Evolutionary conservation across 192 early-diverging fungal species (phyloP).

Genomic region (Chytriomyces sp.): DNA sequence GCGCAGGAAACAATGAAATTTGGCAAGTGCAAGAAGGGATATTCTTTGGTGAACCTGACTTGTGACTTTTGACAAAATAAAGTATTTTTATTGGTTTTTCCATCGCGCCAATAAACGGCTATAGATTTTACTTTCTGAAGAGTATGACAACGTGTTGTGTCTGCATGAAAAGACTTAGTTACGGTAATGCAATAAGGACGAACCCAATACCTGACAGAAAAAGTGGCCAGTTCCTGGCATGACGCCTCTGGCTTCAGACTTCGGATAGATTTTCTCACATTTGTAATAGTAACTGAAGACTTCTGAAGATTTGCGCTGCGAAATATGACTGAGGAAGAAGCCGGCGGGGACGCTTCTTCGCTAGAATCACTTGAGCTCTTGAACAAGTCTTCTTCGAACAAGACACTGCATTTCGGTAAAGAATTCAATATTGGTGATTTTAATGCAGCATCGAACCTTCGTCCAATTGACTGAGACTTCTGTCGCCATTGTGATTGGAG

Average conservation of each 20-base stretch:
- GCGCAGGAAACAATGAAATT: slow-evolving; percentile 44
- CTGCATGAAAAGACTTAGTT: neutral
- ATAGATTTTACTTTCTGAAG: neutral
- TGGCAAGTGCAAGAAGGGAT: slow-evolving; percentile 56
- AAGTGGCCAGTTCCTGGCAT: neutral
- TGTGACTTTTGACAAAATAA: neutral
- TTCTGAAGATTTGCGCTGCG: neutral
- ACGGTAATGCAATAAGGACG: neutral
- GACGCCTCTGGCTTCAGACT: neutral
- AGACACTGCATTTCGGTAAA: neutral
- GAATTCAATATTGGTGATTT: neutral
- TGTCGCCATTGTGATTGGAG: neutral
- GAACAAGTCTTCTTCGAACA: neutral
- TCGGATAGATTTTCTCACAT: neutral
- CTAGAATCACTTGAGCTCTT: neutral
- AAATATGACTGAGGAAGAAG: neutral
- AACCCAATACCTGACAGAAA: neutral
- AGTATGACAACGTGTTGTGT: neutral
- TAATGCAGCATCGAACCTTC: neutral
- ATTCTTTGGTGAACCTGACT: no score
- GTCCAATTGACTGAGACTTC: neutral
- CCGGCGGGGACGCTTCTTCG: neutral
- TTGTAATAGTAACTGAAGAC: neutral
- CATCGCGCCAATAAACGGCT: neutral
- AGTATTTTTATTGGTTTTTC: neutral